Evolutionary conservation across 208 protist species (phyloP).

Genomic region (Leishmania guyanensis): DNA sequence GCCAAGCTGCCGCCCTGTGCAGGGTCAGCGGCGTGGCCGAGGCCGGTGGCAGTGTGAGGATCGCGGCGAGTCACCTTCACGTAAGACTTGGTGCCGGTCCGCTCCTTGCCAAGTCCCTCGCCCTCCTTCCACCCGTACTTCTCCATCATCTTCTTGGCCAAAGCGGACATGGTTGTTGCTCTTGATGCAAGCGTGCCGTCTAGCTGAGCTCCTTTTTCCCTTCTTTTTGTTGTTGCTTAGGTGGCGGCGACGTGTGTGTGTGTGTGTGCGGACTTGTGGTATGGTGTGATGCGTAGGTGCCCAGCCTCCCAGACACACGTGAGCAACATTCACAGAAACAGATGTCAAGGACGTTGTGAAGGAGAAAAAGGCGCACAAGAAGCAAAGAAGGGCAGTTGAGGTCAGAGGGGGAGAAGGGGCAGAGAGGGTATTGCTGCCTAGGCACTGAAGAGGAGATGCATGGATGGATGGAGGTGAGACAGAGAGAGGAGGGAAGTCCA

Average conservation of each 20-base stretch:
- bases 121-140: slow-evolving; percentile 88
- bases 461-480: not conserved
- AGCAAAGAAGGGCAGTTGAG: not conserved
- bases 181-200: not conserved
- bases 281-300: not conserved
- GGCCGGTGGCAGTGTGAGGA: slow-evolving; percentile 60
- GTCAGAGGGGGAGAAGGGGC: not conserved
- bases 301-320: not conserved
- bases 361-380: too few relatives aligned
- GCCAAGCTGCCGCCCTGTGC: slow-evolving; percentile 39
- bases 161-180: slow-evolving; percentile 47
- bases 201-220: not conserved
- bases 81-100: slow-evolving; percentile 65
- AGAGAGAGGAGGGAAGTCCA: not conserved
- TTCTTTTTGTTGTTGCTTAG: not conserved
- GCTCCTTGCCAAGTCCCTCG: slow-evolving; percentile 80
- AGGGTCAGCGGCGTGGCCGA: slow-evolving; percentile 76
- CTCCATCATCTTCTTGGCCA: slow-evolving; percentile 83
- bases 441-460: too few relatives aligned
- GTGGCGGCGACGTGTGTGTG: not conserved
- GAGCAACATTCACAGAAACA: not conserved
- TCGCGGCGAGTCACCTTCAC: slow-evolving; percentile 81
- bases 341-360: too few relatives aligned
- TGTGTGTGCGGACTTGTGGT: not conserved
- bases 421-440: too few relatives aligned